Base-by-base conservation (phyloP, 345 rosid species). In the Clarkia xantiana region DNA sequence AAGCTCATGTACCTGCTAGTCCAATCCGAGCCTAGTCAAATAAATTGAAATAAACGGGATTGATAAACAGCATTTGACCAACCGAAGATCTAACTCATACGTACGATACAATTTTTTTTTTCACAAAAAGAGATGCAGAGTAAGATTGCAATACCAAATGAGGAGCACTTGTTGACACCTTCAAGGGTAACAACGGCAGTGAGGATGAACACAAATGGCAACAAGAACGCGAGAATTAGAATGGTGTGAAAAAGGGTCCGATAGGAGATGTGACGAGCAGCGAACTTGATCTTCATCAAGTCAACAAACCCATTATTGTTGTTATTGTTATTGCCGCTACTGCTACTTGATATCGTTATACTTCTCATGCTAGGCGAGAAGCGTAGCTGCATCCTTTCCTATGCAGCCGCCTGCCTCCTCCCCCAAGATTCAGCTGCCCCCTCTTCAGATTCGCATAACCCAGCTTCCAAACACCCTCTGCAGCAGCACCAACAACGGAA, bases 351-450 rank as follows among this genome's bases (percentile, higher is more conserved):
- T 71, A 93, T 93, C 56, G 99, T 93, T 74, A 93, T 82, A 68
- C 99, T 93, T 84, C 97, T 93, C 99, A 93, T 93, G 81, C 99
- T 87, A 71, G 94, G 97, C 77, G 99, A 93, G 81, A 93, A 69
- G 88, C 80, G 95, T 79, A 93, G 99, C 97, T 80, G 99, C 99
- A 93, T 93, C 75, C 76, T 29, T 29, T 29, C 36, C 36, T 29
- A 29, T 87, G 80, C 60, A 62, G 71, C 63, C 74, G 57, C 87
- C 94, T 76, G 90, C 87, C 77, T 64, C 86, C 60, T 76, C 52
- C 54, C 66, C 59, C 58, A 36, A 46, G 13, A 29, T 29, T 10
- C 48, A 45, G 41, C 9, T 42, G 57, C 40, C 53, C 57, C 51
- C 51, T 47, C 52, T 40, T 51, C 40, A 11, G 38, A 20, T 36